Base-by-base conservation (phyloP, 1,284 basidiomycete genomes). In the Sanghuangporus baumii region DNA sequence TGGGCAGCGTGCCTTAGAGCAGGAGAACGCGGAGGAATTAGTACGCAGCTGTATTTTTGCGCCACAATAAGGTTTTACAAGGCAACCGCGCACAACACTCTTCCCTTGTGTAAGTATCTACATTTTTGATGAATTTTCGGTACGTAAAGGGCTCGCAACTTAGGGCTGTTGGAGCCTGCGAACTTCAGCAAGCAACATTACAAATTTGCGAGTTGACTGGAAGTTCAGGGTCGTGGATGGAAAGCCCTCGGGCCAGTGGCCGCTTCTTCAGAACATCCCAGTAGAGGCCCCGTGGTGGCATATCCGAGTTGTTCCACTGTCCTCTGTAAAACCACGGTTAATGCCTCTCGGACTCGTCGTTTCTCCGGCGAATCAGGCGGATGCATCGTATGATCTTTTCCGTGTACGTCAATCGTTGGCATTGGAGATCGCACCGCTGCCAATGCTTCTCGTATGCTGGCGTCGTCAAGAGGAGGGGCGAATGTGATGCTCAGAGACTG, bases 401-500 rank as follows among this genome's bases (percentile, higher is more conserved):
- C 43, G 7, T 46, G 7, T 6, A 46, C 16, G 16, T n/a, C 43
- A n/a, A 46, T 46, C 8, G 16, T 46, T 16, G 43, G 20, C 2
- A 37, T 23, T 36, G 16, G 20, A 60, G 61, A 26, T 23, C 40
- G 57, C 11, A 43, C 31, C 3, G 56, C 57, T 7, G 63, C 63
- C n/a, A 78, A 67, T 11, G 73, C 70, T 8, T 64, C 65, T 16
- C 69, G 66, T 47, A 89, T 72, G 37, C 78, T 72, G 16, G 78
- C 71, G 1, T 76, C 68, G 23, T 82, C 73, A 50, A 90, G 74
- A 3, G 90, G 88, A 37, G 81, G 75, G 38, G 91, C 92, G 68
- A 93, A 89, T 0, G 87, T 85, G 60, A 94, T 79, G 67, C 81
- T 82, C n/a, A 94, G 78, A 41, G 76, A 75, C 11, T 81, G 79